phyloP scores from a whole-genome alignment of 169 alveolate genomes.

The Toxoplasma gondii region DNA sequence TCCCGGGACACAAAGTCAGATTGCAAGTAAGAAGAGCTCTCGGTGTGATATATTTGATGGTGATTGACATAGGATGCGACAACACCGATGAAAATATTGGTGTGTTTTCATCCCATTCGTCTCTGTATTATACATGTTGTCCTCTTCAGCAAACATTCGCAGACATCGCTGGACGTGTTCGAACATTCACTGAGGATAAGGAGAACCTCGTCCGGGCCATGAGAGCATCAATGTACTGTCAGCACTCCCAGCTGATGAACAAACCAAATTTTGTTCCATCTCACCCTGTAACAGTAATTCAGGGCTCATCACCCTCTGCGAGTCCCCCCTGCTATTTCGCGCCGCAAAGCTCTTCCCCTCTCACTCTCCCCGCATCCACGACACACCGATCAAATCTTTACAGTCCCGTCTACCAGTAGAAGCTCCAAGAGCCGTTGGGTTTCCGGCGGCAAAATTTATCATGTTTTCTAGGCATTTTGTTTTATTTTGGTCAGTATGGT shows the following conservation, averaged over 20 bases:
- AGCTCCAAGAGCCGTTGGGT: neutral
- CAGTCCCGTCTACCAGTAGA: slow-evolving; percentile 10
- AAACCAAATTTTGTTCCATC: slow-evolving; percentile 50
- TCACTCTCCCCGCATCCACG: neutral
- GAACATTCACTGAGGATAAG: slow-evolving; percentile 62
- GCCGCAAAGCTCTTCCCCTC: neutral
- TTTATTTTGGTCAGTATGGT: neutral
- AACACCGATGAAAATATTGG: too few relatives aligned
- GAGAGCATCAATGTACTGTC: slow-evolving; percentile 53
- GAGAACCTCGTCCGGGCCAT: slow-evolving; percentile 57
- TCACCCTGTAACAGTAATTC: slow-evolving; percentile 18
- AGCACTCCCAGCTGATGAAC: slow-evolving; percentile 60
- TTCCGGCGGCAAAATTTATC: neutral
- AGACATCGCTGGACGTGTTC: slow-evolving; percentile 70
- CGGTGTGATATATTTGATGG: neutral
- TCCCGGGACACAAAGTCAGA: slow-evolving; percentile 89
- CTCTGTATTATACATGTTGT: neutral
- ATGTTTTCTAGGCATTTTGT: neutral
- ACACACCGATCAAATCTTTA: neutral
- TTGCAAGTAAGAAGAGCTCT: slow-evolving; percentile 48
- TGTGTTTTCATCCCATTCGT: neutral
- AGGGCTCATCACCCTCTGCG: slow-evolving; percentile 23
- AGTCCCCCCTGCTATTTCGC: neutral
- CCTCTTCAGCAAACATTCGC: slow-evolving; percentile 70
- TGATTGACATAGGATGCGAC: neutral